Percentiles rank a stretch among this genome's conserved stretches.
Conservation (phyloP, 2,329 filamentous ascomycete genomes). For the Fusarium siculi region DNA sequence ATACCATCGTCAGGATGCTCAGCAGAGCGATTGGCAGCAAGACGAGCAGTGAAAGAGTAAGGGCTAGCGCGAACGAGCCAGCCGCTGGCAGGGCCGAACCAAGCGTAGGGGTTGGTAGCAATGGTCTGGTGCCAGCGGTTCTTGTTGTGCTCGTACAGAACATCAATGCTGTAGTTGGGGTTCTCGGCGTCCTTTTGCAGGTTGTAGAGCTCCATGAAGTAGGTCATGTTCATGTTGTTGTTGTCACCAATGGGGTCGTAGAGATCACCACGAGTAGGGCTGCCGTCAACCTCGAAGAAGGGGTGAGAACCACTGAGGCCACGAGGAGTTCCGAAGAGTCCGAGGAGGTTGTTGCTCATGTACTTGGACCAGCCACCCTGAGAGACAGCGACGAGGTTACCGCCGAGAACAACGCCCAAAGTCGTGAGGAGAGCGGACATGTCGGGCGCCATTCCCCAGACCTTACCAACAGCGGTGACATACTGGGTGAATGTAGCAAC, state of each 20-base stretch:
- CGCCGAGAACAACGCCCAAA: conserved; percentile 51
- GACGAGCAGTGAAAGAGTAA: conserved; percentile 55
- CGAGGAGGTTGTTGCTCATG: conserved; percentile 55
- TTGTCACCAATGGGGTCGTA: conserved; percentile 60
- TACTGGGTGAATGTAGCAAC: conserved; percentile 12
- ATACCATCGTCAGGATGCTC: conserved; percentile 51
- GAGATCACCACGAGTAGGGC: conserved; percentile 62
- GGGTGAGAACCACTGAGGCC: conserved; percentile 65
- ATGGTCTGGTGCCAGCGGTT: conserved; percentile 59
- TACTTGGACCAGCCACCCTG: conserved; percentile 49
- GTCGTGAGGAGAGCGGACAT: conserved; percentile 23
- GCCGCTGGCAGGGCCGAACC: conserved; percentile 63
- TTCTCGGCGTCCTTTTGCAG: conserved; percentile 52
- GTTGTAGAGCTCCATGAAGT: conserved; percentile 61
- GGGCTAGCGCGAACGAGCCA: conserved; percentile 60
- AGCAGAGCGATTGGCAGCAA: conserved; percentile 57
- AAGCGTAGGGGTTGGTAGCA: conserved; percentile 63
- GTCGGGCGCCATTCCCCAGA: conserved; percentile 33
- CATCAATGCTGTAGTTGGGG: conserved; percentile 48
- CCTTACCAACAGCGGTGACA: conserved; percentile 27
- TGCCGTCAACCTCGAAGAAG: conserved; percentile 64
- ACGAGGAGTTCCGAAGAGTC: conserved; percentile 55
- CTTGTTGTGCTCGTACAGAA: conserved; percentile 56
- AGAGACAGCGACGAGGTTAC: conserved; percentile 45
- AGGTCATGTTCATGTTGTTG: conserved; percentile 61